These are phyloP conservation scores for Actinomortierella ambigua DNA, from an alignment of 371 early-diverging fungal genomes.

Conservation along the genomic window DNA sequence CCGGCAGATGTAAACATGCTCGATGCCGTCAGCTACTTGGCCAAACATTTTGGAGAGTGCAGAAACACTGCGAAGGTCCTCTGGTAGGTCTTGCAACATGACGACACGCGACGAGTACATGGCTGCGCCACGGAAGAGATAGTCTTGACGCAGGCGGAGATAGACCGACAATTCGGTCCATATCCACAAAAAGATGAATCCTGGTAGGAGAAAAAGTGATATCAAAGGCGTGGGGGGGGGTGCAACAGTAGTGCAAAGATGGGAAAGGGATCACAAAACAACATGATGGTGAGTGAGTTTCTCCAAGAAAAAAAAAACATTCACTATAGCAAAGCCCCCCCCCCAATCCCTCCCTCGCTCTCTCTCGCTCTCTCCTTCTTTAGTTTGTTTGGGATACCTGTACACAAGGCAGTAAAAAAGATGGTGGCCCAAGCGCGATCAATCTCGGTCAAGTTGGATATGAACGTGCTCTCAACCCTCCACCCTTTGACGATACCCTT, in stretches of 20 bases:
- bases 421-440: no score
- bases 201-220: background rate
- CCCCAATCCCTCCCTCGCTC: no score
- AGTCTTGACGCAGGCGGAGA: constrained; percentile 24
- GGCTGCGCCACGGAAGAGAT: constrained; percentile 15
- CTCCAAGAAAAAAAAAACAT: no score
- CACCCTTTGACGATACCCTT: no score
- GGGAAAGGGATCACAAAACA: background rate
- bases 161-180: constrained; percentile 26
- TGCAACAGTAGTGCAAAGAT: background rate
- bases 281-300: no score
- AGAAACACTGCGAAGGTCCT: constrained; percentile 6
- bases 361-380: no score
- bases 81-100: constrained; percentile 18
- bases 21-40: constrained; percentile 13
- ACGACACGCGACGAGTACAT: constrained; percentile 25
- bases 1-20: constrained; percentile 21
- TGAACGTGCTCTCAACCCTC: no score
- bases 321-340: no score
- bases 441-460: no score
- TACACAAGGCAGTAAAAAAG: no score
- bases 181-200: constrained; percentile 11
- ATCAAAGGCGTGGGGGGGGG: no score
- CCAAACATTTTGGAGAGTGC: constrained; percentile 11
- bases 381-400: no score